Conservation (phyloP, 202 grass and related monocot genomes). For the Elaeis oleifera region DNA sequence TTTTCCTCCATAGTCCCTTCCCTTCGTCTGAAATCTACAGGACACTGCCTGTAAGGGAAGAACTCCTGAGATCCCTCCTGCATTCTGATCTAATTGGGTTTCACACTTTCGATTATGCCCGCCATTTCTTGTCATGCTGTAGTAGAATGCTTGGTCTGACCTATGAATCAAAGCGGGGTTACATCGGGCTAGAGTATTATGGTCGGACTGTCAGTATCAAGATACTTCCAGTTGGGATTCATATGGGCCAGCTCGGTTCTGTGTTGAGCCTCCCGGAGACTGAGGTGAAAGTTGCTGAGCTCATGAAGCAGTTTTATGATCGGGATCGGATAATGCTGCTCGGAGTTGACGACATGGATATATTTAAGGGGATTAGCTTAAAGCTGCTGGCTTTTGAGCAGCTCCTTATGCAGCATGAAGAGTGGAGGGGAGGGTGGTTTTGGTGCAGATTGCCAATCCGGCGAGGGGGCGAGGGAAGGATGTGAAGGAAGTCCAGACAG, state of each 20-base stretch:
- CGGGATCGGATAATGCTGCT: conserved; percentile 42
- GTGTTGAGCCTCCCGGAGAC: conserved; percentile 58
- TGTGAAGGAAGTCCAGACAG: conserved; percentile 71
- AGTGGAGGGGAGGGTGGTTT: conserved; percentile 57
- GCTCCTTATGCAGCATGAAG: conserved; percentile 58
- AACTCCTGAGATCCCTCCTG: conserved; percentile 62
- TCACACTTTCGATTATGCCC: conserved; percentile 86
- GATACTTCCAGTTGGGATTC: conserved; percentile 73
- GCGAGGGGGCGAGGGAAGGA: conserved; percentile 74
- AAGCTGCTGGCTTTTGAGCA: conserved; percentile 88
- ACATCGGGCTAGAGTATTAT: conserved; percentile 80
- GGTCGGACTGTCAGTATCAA: conserved; percentile 83
- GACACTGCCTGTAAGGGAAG: conserved; percentile 65
- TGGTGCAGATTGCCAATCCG: conserved; percentile 88
- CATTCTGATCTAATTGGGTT: conserved; percentile 85
- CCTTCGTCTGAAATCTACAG: conserved; percentile 81
- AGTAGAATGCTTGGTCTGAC: conserved; percentile 77
- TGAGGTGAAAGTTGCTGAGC: conserved; percentile 51
- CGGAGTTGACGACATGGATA: conserved; percentile 90
- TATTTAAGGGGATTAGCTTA: conserved; percentile 85
- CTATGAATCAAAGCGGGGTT: conserved; percentile 79
- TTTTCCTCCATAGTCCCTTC: conserved; percentile 89
- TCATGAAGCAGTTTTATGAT: conserved; percentile 61
- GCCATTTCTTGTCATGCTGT: conserved; percentile 81
- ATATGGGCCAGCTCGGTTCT: conserved; percentile 54